These are phyloP conservation scores for Lanmaoa rubissima DNA, from an alignment of 768 basidiomycete genomes.

Conservation along the genomic window DNA sequence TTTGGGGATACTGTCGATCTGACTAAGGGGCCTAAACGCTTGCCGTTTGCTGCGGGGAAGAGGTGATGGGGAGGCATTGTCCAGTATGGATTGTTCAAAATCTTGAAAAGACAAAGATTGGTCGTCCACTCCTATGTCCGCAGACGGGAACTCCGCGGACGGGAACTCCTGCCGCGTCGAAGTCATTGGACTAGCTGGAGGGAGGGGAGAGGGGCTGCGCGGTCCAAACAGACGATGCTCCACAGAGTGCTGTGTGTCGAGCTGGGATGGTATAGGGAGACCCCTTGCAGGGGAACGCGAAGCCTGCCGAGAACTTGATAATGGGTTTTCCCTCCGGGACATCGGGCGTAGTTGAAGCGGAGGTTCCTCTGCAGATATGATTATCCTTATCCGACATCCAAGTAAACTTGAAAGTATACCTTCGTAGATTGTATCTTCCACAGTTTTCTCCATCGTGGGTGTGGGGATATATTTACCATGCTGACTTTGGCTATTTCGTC, in stretches of 20 bases:
- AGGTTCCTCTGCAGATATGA: slow-evolving; percentile 50
- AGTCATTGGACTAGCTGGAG: slow-evolving; percentile 42
- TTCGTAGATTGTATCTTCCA: slow-evolving; percentile 77
- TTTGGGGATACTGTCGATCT: slow-evolving; percentile 55
- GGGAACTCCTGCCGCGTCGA: slow-evolving; percentile 33
- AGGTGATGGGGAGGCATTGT: slow-evolving; percentile 40
- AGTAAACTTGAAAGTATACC: slow-evolving; percentile 40
- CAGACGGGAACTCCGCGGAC: slow-evolving; percentile 42
- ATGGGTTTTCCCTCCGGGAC: slow-evolving; percentile 47
- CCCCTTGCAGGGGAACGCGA: slow-evolving; percentile 40
- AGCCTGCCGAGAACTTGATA: slow-evolving; percentile 47
- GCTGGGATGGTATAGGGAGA: slow-evolving; percentile 34
- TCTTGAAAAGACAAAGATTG: slow-evolving; percentile 35
- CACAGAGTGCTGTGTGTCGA: slow-evolving; percentile 45
- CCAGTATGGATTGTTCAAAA: slow-evolving; percentile 27
- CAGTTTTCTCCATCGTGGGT: slow-evolving; percentile 43
- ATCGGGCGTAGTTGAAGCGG: slow-evolving; percentile 52
- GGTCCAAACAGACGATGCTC: slow-evolving; percentile 71
- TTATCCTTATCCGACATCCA: slow-evolving; percentile 5
- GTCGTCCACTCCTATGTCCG: slow-evolving; percentile 46
- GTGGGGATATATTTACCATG: slow-evolving; percentile 44
- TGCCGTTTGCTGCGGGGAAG: slow-evolving; percentile 74
- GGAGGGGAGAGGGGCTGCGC: slow-evolving; percentile 71
- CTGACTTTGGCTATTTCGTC: slow-evolving; percentile 81
- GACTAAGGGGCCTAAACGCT: slow-evolving; percentile 54